Evolutionary conservation across 225 moss, liverwort and hornwort species (phyloP), one percentile per base, ranked within the genome.

Genomic region (Asterella californica): DNA sequence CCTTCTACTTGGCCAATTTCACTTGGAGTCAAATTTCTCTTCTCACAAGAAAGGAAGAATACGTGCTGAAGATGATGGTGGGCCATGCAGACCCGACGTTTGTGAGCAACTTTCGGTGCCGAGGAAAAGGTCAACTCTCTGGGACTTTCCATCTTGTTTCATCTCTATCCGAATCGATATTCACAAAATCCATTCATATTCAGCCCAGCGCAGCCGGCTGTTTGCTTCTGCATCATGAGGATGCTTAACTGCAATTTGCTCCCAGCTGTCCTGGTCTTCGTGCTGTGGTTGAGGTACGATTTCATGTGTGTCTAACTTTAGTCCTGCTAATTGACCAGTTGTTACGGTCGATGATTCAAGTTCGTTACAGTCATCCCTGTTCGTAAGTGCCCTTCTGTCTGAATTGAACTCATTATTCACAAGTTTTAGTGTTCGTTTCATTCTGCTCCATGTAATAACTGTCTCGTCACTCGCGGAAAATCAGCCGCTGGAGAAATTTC

Each of bases 261-360:
- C 6, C 71, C n/a, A 4, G 71, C 46, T 2, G 25, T 71, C 47
- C 46, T 71, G n/a, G 0, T 48, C n/a, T 0, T 47, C 10, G 24
- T 71, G 9, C 46, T 48, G 47, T 71, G n/a, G 10, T 65, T 71
- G 71, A 71, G 71, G 71, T 71, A 24, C n/a, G n/a, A 25, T 21
- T 42, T 37, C 57, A 21, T 57, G 0, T 57, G 21, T 22, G 25
- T 61, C 10, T 25, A 6, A 10, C 36, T 9, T 47, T 9, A 2
- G 21, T 45, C 47, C 42, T 47, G 46, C 46, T 27, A 18, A 1
- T 47, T 46, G 4, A 22, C 46, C 71, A 0, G 25, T 48, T 10
- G 12, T 65, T 65, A 5, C 32, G 65, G 57, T 65, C 33, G 65
- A 65, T 24, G 30, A 10, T 9, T 30, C 27, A 63, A 63, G 29